Percentiles rank a stretch among this genome's conserved stretches.
Evolutionary conservation across 805 yeast species (phyloP).

Genomic region (Ogataea minuta): DNA sequence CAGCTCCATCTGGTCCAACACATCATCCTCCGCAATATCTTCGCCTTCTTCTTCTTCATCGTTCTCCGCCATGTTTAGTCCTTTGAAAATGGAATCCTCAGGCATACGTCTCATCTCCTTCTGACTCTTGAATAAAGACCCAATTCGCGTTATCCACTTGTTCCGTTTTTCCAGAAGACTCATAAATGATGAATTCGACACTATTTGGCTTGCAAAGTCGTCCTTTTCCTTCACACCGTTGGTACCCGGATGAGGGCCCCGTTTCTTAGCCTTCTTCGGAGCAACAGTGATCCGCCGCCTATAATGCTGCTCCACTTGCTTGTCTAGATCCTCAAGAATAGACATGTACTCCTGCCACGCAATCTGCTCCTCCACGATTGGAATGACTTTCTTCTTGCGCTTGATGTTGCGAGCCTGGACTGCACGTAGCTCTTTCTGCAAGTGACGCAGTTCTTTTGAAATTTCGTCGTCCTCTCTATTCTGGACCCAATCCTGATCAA

Average conservation of each 20-base stretch:
- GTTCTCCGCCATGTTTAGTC: constrained; percentile 30
- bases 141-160: constrained; percentile 88
- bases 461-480: constrained; percentile 93
- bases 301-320: constrained; percentile 95
- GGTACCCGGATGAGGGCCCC: constrained; percentile 29
- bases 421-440: constrained; percentile 66
- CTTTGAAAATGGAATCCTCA: constrained; percentile 51
- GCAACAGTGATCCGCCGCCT: constrained; percentile 76
- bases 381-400: constrained; percentile 63
- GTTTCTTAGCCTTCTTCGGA: constrained; percentile 58
- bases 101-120: constrained; percentile 80
- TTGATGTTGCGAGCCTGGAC: constrained; percentile 63
- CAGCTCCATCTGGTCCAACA: constrained; percentile 16
- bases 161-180: constrained; percentile 80
- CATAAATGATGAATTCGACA: constrained; percentile 72
- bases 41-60: constrained; percentile 30
- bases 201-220: constrained; percentile 45
- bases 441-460: constrained; percentile 71
- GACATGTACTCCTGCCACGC: constrained; percentile 94
- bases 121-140: constrained; percentile 70
- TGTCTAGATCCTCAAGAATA: constrained; percentile 89
- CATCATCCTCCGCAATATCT: constrained; percentile 26
- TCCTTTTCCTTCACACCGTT: constrained; percentile 27
- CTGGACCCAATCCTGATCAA: constrained; percentile 68
- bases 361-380: constrained; percentile 78